Evolutionary conservation across 257 asterid genomes (phyloP).

Genomic region (Lycium barbarum): DNA sequence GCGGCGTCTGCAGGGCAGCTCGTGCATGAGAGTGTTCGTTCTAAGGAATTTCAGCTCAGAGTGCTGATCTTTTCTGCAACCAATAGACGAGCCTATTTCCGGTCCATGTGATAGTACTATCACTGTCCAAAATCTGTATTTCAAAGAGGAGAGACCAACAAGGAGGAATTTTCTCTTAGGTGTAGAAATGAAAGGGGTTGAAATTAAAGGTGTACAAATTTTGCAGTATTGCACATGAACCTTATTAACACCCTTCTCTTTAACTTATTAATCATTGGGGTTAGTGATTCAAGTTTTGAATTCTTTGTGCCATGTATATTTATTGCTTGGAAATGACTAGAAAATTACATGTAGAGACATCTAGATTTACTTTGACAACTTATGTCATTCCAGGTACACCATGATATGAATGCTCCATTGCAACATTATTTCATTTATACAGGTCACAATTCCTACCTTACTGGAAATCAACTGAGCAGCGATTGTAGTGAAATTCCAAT

Average conservation of each 20-base stretch:
- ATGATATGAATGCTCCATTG: constrained; percentile 98
- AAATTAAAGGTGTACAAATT: background rate
- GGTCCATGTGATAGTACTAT: too few species aligned
- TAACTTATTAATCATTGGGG: background rate
- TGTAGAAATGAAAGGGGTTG: background rate
- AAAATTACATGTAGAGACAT: constrained; percentile 27
- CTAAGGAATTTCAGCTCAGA: too few species aligned
- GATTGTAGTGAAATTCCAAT: constrained; percentile 91
- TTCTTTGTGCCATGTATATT: constrained; percentile 9
- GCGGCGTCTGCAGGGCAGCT: too few species aligned
- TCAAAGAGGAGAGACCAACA: too few species aligned
- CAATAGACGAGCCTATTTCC: too few species aligned
- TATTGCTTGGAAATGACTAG: constrained; percentile 22
- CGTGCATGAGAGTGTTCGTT: too few species aligned
- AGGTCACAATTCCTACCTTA: constrained; percentile 95
- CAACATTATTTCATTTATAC: constrained; percentile 93
- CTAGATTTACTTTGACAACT: constrained; percentile 41
- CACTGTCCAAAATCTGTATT: too few species aligned
- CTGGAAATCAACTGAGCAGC: constrained; percentile 92
- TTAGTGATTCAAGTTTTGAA: constrained; percentile 5
- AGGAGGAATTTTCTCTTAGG: background rate
- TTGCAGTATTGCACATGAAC: background rate
- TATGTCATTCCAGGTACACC: constrained; percentile 78
- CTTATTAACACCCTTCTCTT: background rate
- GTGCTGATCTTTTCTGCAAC: too few species aligned